Evolutionary conservation across 352 stramenopile genomes (phyloP).

Genomic region (Globisporangium uncinulatum): DNA sequence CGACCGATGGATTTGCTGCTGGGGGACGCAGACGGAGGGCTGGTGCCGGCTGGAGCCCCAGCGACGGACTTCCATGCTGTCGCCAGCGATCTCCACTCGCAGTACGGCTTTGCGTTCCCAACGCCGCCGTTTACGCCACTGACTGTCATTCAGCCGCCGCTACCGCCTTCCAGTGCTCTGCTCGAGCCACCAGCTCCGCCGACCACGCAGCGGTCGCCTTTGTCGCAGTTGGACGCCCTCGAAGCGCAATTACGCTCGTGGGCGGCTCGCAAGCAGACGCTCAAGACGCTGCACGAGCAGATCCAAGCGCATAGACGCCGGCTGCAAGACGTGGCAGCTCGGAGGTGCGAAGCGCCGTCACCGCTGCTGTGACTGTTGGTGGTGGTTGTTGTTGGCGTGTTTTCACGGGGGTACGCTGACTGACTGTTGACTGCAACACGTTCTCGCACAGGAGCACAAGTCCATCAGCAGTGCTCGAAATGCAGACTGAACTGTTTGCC

Average conservation of each 20-base stretch:
- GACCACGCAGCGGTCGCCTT: neutral
- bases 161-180: neutral
- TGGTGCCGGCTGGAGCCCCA: neutral
- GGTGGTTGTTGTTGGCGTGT: neutral
- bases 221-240: constrained; percentile 10
- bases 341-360: constrained; percentile 2
- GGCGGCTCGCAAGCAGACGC: constrained; percentile 7
- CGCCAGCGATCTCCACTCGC: constrained; percentile 3
- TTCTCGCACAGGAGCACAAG: neutral
- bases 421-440: neutral
- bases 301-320: constrained; percentile 1
- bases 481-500: constrained; percentile 5
- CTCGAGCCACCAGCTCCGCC: neutral
- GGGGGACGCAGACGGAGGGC: neutral
- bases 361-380: neutral
- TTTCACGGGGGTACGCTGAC: neutral
- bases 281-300: constrained; percentile 3
- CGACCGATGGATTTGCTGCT: constrained; percentile 27
- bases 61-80: neutral
- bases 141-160: neutral
- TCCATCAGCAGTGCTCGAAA: neutral
- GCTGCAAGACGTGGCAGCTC: neutral
- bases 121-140: constrained; percentile 8
- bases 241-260: constrained; percentile 8
- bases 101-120: constrained; percentile 13